phyloP scores from a whole-genome alignment of 768 basidiomycete genomes.

The Dentipellis sp. region DNA sequence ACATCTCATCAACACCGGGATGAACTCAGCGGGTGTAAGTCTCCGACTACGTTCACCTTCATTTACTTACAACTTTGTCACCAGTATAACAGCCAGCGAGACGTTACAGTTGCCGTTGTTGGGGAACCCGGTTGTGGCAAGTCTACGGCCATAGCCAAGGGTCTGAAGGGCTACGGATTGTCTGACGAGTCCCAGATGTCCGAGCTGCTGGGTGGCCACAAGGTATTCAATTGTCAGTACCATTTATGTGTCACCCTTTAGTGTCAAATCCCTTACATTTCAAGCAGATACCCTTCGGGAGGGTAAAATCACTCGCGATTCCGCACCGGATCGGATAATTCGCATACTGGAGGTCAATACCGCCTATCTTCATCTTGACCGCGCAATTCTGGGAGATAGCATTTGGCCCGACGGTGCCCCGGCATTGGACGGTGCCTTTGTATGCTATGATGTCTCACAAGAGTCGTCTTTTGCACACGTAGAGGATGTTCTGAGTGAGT shows the following conservation, averaged over 20 bases:
- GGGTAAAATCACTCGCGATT: conserved; percentile 18
- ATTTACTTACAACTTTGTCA: neutral
- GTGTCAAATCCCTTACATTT: conserved; percentile 1
- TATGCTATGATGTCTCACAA: conserved; percentile 78
- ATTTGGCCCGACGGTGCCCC: conserved; percentile 49
- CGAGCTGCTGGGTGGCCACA: conserved; percentile 10
- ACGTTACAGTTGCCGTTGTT: conserved; percentile 64
- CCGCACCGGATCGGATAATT: conserved; percentile 12
- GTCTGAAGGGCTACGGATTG: conserved; percentile 54
- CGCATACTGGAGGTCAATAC: conserved; percentile 24
- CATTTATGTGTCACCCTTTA: conserved; percentile 22
- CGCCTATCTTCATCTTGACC: conserved; percentile 21
- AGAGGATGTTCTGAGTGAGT: conserved; percentile 64
- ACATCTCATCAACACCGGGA: neutral
- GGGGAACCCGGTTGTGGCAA: conserved; percentile 80
- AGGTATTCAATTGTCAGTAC: conserved; percentile 19
- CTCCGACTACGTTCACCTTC: neutral
- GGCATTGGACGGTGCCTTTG: conserved; percentile 63
- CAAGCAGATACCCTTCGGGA: conserved; percentile 33
- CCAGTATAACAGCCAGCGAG: conserved; percentile 11
- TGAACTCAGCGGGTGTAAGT: neutral
- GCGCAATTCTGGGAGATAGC: conserved; percentile 18
- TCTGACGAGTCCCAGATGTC: conserved; percentile 19
- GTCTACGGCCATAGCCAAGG: conserved; percentile 70
- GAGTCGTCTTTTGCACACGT: conserved; percentile 56